These are phyloP conservation scores for Stagonosporopsis chrysanthemi DNA, from an alignment of 2,329 filamentous ascomycete species.

Conservation along the genomic window DNA sequence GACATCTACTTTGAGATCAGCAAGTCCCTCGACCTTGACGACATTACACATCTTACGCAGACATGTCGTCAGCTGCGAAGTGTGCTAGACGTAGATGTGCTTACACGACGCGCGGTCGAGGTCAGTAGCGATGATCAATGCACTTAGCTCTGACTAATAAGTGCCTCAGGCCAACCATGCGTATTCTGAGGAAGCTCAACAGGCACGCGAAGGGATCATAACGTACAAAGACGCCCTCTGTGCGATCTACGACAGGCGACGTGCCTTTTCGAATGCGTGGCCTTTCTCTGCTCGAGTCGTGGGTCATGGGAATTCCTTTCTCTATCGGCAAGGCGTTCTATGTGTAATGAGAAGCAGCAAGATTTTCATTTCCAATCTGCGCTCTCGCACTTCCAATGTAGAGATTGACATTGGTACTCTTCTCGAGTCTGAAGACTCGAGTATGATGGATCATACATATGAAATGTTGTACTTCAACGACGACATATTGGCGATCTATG, in stretches of 20 bases:
- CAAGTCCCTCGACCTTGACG: conserved; percentile 62
- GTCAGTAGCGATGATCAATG: conserved; percentile 51
- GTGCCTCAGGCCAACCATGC: conserved; percentile 49
- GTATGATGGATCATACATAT: not conserved
- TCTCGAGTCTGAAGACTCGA: not conserved
- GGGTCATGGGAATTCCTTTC: conserved; percentile 66
- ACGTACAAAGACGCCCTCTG: conserved; percentile 64
- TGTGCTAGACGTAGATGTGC: conserved; percentile 59
- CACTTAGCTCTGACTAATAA: not conserved
- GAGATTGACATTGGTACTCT: conserved; percentile 27
- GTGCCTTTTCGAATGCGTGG: conserved; percentile 66
- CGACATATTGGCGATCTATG: conserved; percentile 39
- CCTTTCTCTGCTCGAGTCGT: conserved; percentile 69
- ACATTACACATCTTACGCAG: conserved; percentile 64
- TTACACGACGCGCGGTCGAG: conserved; percentile 66
- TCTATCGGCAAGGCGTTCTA: conserved; percentile 69
- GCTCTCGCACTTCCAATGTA: conserved; percentile 35
- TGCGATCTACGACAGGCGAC: conserved; percentile 66
- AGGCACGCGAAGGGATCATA: conserved; percentile 47
- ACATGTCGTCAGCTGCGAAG: conserved; percentile 61
- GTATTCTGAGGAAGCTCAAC: conserved; percentile 55
- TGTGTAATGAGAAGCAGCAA: conserved; percentile 65
- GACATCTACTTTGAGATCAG: conserved; percentile 70
- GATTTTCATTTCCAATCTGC: conserved; percentile 68
- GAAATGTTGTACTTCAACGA: conserved; percentile 45